Conservation (phyloP, 306 rosid species). For the Sindora glabra region DNA sequence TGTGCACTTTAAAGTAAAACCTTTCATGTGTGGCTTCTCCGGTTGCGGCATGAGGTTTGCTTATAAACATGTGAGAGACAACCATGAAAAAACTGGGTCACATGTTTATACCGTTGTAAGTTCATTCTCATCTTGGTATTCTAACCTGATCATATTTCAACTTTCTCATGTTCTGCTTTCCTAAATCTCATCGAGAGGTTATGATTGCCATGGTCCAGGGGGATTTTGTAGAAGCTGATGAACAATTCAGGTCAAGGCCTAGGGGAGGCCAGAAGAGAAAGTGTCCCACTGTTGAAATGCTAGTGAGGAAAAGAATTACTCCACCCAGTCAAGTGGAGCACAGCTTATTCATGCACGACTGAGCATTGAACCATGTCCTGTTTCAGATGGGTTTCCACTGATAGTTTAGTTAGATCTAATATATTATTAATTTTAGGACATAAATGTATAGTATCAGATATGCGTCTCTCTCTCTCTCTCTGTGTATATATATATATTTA, state of each 20-base stretch:
- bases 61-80: constrained; percentile 85
- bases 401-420: too few relatives aligned
- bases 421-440: too few relatives aligned
- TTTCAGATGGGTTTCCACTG: too few relatives aligned
- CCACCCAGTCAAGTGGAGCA: constrained; percentile 45
- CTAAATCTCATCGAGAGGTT: neutral
- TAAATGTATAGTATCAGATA: neutral
- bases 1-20: constrained; percentile 54
- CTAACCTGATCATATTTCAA: neutral
- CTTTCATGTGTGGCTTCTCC: constrained; percentile 58
- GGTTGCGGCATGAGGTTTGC: constrained; percentile 83
- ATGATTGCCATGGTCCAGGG: constrained; percentile 40
- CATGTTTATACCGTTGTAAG: constrained; percentile 63
- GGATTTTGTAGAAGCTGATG: constrained; percentile 69
- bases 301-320: constrained; percentile 64
- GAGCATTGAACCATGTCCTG: neutral
- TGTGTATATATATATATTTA: too few relatives aligned
- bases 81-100: constrained; percentile 53
- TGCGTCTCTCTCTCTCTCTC: too few relatives aligned
- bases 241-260: constrained; percentile 59
- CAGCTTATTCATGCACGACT: constrained; percentile 20
- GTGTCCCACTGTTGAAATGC: constrained; percentile 60
- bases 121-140: neutral
- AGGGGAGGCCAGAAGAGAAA: constrained; percentile 78
- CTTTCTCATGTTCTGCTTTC: neutral